Conservation (phyloP, 257 asterid genomes). For the Nicotiana paniculata region DNA sequence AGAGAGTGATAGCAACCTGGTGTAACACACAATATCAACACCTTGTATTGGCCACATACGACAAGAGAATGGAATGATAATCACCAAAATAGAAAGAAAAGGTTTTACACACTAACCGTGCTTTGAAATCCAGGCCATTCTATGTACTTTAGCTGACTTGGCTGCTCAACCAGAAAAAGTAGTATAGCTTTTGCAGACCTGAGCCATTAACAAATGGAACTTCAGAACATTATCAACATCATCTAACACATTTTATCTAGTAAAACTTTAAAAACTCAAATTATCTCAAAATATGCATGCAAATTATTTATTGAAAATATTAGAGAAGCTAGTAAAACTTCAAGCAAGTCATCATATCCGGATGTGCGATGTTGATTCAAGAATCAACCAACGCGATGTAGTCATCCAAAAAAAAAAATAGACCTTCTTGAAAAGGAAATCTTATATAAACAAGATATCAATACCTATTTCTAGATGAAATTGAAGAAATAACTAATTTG, state of each 20-base stretch:
- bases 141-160: conserved; percentile 44
- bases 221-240: not conserved
- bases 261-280: not conserved
- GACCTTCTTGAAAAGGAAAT: not conserved
- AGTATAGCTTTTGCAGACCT: conserved; percentile 44
- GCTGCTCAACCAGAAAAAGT: conserved; percentile 37
- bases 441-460: not conserved
- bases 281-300: not conserved
- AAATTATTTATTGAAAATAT: not conserved
- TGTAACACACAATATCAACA: not conserved
- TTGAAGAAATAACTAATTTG: not conserved
- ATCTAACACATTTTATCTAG: not conserved
- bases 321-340: not conserved
- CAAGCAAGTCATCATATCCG: not conserved
- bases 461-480: not conserved
- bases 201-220: conserved; percentile 6
- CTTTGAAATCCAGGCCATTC: conserved; percentile 46
- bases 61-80: not conserved
- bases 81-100: not conserved
- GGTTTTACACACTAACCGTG: conserved; percentile 26
- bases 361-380: not conserved
- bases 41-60: not conserved
- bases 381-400: not conserved
- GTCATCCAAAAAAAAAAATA: no score
- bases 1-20: not conserved